Percentiles rank a stretch among this genome's conserved stretches.
phyloP scores from a whole-genome alignment of 768 basidiomycete species.

The Pholiota molesta region DNA sequence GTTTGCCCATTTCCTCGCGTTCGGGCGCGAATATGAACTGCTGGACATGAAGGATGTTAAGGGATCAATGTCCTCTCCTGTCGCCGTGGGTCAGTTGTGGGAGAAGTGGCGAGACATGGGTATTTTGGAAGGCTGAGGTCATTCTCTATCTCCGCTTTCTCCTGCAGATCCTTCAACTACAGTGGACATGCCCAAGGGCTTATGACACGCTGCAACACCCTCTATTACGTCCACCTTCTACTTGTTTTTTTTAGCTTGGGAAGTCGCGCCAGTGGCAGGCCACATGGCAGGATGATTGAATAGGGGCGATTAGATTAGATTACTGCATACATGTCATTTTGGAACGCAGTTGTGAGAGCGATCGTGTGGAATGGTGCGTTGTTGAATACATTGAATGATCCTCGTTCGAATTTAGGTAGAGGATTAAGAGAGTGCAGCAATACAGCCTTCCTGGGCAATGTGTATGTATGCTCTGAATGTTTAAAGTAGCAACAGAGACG shows the following conservation, averaged over 20 bases:
- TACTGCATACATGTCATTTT: neutral
- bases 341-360: neutral
- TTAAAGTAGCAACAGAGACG: neutral
- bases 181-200: neutral
- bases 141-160: neutral
- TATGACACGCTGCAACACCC: neutral
- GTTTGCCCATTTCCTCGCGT: slow-evolving; percentile 97
- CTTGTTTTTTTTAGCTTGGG: slow-evolving; percentile 3
- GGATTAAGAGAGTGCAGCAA: neutral
- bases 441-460: neutral
- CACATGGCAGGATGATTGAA: neutral
- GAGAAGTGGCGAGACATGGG: slow-evolving; percentile 94
- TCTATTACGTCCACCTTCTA: slow-evolving; percentile 7
- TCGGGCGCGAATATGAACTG: slow-evolving; percentile 93
- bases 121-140: slow-evolving; percentile 53
- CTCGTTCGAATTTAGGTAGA: neutral
- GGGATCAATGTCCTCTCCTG: slow-evolving; percentile 60
- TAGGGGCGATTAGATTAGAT: slow-evolving; percentile 14
- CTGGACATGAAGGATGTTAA: slow-evolving; percentile 90
- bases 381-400: neutral
- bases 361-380: neutral
- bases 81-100: slow-evolving; percentile 81
- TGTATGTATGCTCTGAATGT: neutral
- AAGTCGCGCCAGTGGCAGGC: slow-evolving; percentile 7
- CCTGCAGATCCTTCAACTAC: neutral